These are phyloP conservation scores for Fomitopsis betulina DNA, from an alignment of 1,284 basidiomycete species.

Conservation along the genomic window DNA sequence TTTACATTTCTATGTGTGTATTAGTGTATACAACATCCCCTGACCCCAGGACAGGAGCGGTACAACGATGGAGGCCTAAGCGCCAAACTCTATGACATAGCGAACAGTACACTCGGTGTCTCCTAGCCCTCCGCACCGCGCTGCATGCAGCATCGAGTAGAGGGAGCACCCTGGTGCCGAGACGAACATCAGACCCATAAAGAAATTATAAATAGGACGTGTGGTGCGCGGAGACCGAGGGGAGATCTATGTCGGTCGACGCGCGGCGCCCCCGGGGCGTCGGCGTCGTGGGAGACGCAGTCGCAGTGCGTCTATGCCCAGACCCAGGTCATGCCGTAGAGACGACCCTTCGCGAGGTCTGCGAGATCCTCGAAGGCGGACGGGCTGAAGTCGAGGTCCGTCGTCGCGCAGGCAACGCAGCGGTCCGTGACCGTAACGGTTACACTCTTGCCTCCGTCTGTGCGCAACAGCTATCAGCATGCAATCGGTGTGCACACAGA, in stretches of 20 bases:
- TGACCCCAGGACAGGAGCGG: background rate
- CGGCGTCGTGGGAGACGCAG: conserved; percentile 1
- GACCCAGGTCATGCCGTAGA: conserved; percentile 45
- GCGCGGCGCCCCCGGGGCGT: background rate
- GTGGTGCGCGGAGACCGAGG: background rate
- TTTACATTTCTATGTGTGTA: background rate
- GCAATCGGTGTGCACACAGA: background rate
- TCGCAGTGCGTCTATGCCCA: conserved; percentile 29
- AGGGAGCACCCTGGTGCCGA: background rate
- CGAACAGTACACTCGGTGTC: background rate
- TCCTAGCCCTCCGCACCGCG: background rate
- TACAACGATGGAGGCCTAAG: background rate
- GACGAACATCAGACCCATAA: background rate
- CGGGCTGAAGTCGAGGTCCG: conserved; percentile 57
- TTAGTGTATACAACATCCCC: background rate
- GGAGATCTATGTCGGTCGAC: background rate
- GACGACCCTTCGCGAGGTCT: conserved; percentile 38
- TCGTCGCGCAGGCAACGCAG: conserved; percentile 47
- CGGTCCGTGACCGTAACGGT: conserved; percentile 54
- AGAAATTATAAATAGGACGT: background rate
- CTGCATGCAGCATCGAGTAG: background rate
- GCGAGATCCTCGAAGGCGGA: conserved; percentile 45
- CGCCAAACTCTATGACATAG: background rate
- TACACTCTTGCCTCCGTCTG: conserved; percentile 49
- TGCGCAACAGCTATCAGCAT: background rate